Evolutionary conservation across 345 rosid genomes (phyloP).

Genomic region (Populus tremula): DNA sequence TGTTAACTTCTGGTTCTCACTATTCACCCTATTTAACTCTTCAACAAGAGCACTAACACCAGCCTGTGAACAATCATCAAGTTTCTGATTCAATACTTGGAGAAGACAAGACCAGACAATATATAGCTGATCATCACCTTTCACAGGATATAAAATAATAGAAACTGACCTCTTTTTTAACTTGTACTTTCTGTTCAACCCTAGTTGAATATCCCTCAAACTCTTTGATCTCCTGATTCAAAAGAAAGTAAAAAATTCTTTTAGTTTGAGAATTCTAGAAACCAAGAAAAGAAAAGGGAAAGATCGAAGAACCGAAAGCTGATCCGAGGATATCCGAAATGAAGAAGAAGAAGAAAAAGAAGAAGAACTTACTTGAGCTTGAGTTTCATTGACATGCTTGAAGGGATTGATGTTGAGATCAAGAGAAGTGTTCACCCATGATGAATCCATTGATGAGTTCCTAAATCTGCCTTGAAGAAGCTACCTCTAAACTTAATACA

Average conservation of each 20-base stretch:
- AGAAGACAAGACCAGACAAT: not conserved
- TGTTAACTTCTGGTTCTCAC: slow-evolving; percentile 35
- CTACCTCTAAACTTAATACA: not conserved
- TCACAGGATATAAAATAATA: not conserved
- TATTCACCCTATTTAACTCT: slow-evolving; percentile 24
- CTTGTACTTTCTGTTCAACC: slow-evolving; percentile 19
- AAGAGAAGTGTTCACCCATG: slow-evolving; percentile 50
- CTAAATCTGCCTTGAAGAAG: not conserved
- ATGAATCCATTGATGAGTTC: slow-evolving; percentile 29
- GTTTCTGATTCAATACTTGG: not conserved
- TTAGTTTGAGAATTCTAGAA: not conserved
- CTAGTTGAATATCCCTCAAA: slow-evolving; percentile 1
- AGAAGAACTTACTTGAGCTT: slow-evolving; percentile 40
- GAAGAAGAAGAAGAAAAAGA: no score
- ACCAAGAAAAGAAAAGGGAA: not conserved
- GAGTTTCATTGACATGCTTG: slow-evolving; percentile 21
- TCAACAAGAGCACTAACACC: slow-evolving; percentile 15
- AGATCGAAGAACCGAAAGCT: not conserved
- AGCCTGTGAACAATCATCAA: not conserved
- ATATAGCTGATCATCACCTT: not conserved
- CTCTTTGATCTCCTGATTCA: slow-evolving; percentile 35
- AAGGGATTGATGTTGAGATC: slow-evolving; percentile 53
- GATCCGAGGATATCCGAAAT: not conserved
- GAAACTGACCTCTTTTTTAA: slow-evolving; percentile 41
- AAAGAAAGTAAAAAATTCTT: not conserved